Conservation (phyloP, 306 rosid genomes). For the Vicia faba region DNA sequence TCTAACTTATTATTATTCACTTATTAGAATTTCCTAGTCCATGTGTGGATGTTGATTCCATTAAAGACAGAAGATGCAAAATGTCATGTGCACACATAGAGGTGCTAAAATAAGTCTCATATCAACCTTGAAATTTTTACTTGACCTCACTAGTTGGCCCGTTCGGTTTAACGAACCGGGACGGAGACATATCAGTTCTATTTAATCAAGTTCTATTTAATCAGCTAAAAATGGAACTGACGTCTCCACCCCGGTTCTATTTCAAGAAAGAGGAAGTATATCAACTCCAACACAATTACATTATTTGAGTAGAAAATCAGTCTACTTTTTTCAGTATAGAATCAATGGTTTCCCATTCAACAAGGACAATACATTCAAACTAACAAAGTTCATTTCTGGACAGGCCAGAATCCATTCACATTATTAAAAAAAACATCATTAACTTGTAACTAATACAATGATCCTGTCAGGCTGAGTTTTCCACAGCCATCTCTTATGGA, state of each 20-base stretch:
- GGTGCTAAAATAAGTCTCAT: too few relatives aligned
- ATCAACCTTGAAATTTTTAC: too few relatives aligned
- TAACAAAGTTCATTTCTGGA: constrained; percentile 24
- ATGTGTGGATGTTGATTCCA: not conserved
- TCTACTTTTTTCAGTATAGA: not conserved
- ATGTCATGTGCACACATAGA: not conserved
- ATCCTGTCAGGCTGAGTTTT: constrained; percentile 33
- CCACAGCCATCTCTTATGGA: constrained; percentile 40
- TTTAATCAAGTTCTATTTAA: too few relatives aligned
- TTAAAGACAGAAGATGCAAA: not conserved
- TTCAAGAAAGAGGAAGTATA: too few relatives aligned
- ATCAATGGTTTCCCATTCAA: too few relatives aligned
- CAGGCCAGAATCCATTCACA: constrained; percentile 1
- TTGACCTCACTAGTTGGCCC: too few relatives aligned
- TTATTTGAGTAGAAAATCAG: not conserved
- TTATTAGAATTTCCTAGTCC: constrained; percentile 2
- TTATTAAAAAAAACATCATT: constrained; percentile 4
- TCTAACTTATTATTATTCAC: not conserved
- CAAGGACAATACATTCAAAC: constrained; percentile 11
- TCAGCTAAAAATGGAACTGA: too few relatives aligned
- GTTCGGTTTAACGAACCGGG: too few relatives aligned
- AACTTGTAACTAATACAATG: constrained; percentile 10
- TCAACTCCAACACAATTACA: not conserved
- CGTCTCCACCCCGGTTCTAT: too few relatives aligned
- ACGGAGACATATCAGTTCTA: too few relatives aligned